phyloP scores from a whole-genome alignment of 306 rosid genomes.

The Sicyos edulis region DNA sequence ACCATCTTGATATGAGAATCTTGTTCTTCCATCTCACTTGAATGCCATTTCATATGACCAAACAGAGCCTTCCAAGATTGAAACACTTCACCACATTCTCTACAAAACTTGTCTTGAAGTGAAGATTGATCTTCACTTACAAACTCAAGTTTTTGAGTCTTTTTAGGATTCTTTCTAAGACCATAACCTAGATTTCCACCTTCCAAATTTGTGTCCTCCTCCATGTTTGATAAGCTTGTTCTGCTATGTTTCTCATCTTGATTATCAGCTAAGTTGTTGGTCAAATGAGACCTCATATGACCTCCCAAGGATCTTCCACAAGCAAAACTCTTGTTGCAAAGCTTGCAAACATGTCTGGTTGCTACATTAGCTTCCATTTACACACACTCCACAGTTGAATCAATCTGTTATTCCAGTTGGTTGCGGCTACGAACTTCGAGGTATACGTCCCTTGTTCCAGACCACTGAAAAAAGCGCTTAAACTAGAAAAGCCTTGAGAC shows the following conservation, averaged over 20 bases:
- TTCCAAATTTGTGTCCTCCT: conserved; percentile 14
- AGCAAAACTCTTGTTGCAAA: conserved; percentile 70
- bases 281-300: conserved; percentile 88
- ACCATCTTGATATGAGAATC: conserved; percentile 54
- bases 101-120: conserved; percentile 48
- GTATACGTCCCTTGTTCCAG: too few species aligned
- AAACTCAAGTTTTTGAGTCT: conserved; percentile 53
- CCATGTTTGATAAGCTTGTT: conserved; percentile 18
- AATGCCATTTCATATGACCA: conserved; percentile 84
- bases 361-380: conserved; percentile 41
- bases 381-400: neutral
- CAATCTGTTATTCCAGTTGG: neutral
- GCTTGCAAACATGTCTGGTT: conserved; percentile 60
- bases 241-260: conserved; percentile 31
- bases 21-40: conserved; percentile 41
- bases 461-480: too few species aligned
- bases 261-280: conserved; percentile 32
- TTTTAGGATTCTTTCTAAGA: conserved; percentile 75
- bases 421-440: too few species aligned
- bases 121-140: conserved; percentile 36
- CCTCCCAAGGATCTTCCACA: conserved; percentile 94
- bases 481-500: too few species aligned
- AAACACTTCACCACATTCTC: conserved; percentile 72
- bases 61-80: conserved; percentile 77
- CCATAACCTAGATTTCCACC: conserved; percentile 38